Evolutionary conservation across 441 rosid genomes (phyloP), one percentile per base, ranked within the genome.

Genomic region (Gossypium gossypioides): DNA sequence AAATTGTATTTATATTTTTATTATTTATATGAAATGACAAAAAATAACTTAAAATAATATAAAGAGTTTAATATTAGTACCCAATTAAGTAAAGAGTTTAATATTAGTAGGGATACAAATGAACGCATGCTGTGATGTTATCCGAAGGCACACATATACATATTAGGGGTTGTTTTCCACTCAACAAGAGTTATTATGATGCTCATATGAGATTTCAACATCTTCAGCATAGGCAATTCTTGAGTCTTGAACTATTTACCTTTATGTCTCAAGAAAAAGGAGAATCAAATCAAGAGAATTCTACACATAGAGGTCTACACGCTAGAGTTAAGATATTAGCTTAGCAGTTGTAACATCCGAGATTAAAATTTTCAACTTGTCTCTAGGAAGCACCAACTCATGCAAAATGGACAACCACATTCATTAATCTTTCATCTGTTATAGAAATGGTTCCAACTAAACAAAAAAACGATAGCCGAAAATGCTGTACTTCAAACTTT

Each of bases 401-500:
- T 27, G 21, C 25, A 51, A 68, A 51, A 50, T 4, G 52, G 27
- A 29, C 46, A 29, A 29, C 25, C 25, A 68, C 46, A 51, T 56
- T 22, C 27, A 51, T 56, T 22, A 21, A 51, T 16, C 72, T 68
- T 29, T 52, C 27, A 51, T 29, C 46, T 16, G 58, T 32, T 37
- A 19, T 7, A 16, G 8, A 18, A 37, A 37, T 0, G 12, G 42
- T 44, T 44, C 40, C 57, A 46, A 46, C 44, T 46, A 18, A 25
- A 63, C 66, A 65, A 37, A 29, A 34, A 68, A 19, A 57, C 25
- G 63, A 27, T 57, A 27, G 65, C 48, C 18, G 25, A 40, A 55
- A 22, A 68, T 73, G 75, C 82, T 86, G 84, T 72, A 81, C 84
- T 85, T 76, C 66, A 5, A 87, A 82, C 83, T 83, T 77, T 81